Evolutionary conservation across 2,329 filamentous ascomycete species (phyloP).

Genomic region (Pseudodiploospora longispora): DNA sequence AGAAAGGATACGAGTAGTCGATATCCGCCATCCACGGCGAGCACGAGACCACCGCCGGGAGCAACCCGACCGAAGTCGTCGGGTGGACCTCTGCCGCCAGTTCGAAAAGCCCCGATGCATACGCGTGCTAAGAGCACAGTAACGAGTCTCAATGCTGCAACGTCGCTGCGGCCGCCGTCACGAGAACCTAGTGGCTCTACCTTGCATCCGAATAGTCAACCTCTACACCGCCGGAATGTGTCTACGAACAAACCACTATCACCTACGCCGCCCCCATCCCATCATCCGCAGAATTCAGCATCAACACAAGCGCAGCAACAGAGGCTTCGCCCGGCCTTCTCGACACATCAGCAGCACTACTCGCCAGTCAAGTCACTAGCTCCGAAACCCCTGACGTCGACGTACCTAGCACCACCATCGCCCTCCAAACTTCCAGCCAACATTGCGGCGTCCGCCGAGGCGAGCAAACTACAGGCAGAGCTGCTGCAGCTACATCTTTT

Average conservation of each 20-base stretch:
- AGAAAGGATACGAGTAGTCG: slow-evolving; percentile 18
- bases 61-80: slow-evolving; percentile 23
- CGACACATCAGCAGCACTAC: slow-evolving; percentile 58
- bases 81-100: slow-evolving; percentile 14
- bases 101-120: slow-evolving; percentile 17
- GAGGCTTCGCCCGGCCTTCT: slow-evolving; percentile 47
- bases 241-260: slow-evolving; percentile 14
- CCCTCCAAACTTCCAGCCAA: slow-evolving; percentile 55
- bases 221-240: slow-evolving; percentile 11
- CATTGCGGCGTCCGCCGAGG: slow-evolving; percentile 50
- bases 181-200: slow-evolving; percentile 9
- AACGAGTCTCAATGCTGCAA: slow-evolving; percentile 18
- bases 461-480: slow-evolving; percentile 51
- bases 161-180: slow-evolving; percentile 23
- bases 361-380: slow-evolving; percentile 53
- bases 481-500: slow-evolving; percentile 58
- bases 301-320: slow-evolving; percentile 17
- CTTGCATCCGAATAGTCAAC: background rate
- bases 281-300: slow-evolving; percentile 3
- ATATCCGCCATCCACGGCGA: slow-evolving; percentile 27
- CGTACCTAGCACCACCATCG: slow-evolving; percentile 50
- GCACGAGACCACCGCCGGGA: slow-evolving; percentile 19
- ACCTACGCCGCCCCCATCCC: slow-evolving; percentile 10
- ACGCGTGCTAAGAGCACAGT: slow-evolving; percentile 25
- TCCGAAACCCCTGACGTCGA: slow-evolving; percentile 54